Percentiles rank a stretch among this genome's conserved stretches.
Evolutionary conservation across 495 filamentous ascomycete species (phyloP).

Genomic region (Hypoxylon rickii): DNA sequence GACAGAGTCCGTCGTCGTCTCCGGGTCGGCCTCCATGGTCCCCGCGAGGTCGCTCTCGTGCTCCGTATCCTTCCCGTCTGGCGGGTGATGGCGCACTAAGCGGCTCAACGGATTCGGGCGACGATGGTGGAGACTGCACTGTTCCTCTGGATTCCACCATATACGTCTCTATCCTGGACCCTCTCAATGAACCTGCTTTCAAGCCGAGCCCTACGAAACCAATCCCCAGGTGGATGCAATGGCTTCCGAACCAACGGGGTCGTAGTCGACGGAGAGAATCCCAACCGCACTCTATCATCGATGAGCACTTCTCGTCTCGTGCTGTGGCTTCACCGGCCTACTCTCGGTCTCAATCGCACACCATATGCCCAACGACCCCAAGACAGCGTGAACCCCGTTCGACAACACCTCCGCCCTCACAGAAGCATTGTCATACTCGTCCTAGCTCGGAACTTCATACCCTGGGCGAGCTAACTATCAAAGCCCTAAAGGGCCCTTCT

Average conservation of each 20-base stretch:
- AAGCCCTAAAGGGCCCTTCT: slow-evolving; percentile 21
- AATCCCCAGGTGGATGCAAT: slow-evolving; percentile 51
- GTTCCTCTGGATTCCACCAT: slow-evolving; percentile 34
- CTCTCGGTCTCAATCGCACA: not conserved
- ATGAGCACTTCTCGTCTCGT: slow-evolving; percentile 36
- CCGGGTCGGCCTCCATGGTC: not conserved
- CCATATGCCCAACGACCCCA: slow-evolving; percentile 18
- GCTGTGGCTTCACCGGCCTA: not conserved
- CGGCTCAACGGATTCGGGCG: slow-evolving; percentile 1
- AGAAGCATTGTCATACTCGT: not conserved
- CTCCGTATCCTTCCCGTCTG: slow-evolving; percentile 8
- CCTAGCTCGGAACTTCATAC: not conserved
- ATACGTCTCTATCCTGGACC: slow-evolving; percentile 49
- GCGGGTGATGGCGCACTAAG: slow-evolving; percentile 20
- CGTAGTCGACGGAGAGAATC: slow-evolving; percentile 2
- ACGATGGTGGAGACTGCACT: slow-evolving; percentile 16
- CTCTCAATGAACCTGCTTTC: slow-evolving; percentile 45
- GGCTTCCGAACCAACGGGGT: slow-evolving; percentile 36
- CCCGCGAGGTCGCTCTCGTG: slow-evolving; percentile 1
- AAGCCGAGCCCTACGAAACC: slow-evolving; percentile 50
- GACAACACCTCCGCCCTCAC: not conserved
- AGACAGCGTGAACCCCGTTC: not conserved
- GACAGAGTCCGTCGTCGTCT: slow-evolving; percentile 5
- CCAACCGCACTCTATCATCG: slow-evolving; percentile 33
- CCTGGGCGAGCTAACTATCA: slow-evolving; percentile 9